Percentiles rank a stretch among this genome's conserved stretches.
Evolutionary conservation across 1,284 basidiomycete genomes (phyloP).

Genomic region (Trichosporon sp.): DNA sequence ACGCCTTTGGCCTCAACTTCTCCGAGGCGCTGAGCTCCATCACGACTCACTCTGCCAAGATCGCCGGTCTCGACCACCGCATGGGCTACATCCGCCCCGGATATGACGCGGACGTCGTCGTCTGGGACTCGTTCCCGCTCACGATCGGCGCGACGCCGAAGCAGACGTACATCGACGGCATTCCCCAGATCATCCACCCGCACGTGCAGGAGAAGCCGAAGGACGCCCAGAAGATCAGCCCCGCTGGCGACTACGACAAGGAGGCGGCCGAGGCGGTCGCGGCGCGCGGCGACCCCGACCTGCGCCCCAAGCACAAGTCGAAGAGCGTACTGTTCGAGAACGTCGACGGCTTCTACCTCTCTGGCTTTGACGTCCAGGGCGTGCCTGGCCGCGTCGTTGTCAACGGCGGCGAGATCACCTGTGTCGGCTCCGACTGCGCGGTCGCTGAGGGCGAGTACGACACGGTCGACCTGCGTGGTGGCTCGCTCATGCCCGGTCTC

Average conservation of each 20-base stretch:
- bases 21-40: conserved; percentile 57
- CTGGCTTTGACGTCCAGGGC: conserved; percentile 1
- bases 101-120: conserved; percentile 61
- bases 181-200: conserved; percentile 49
- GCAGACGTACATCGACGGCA: conserved; percentile 60
- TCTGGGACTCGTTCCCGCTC: conserved; percentile 85
- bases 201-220: conserved; percentile 39
- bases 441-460: conserved; percentile 18
- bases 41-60: conserved; percentile 69
- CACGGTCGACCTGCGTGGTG: conserved; percentile 49
- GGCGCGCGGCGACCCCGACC: conserved; percentile 46
- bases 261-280: conserved; percentile 39
- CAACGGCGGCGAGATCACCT: conserved; percentile 46
- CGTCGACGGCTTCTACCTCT: conserved; percentile 36
- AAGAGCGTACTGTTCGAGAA: conserved; percentile 46
- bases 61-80: conserved; percentile 73
- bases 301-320: conserved; percentile 31
- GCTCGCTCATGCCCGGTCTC: conserved; percentile 48
- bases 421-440: conserved; percentile 35
- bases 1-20: conserved; percentile 59
- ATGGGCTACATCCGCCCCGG: conserved; percentile 69
- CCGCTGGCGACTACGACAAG: conserved; percentile 38
- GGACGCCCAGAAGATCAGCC: conserved; percentile 39
- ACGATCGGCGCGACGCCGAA: conserved; percentile 58
- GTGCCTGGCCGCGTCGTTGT: conserved; percentile 31